Evolutionary conservation across 345 rosid species (phyloP).

Genomic region (Noccaea caerulescens): DNA sequence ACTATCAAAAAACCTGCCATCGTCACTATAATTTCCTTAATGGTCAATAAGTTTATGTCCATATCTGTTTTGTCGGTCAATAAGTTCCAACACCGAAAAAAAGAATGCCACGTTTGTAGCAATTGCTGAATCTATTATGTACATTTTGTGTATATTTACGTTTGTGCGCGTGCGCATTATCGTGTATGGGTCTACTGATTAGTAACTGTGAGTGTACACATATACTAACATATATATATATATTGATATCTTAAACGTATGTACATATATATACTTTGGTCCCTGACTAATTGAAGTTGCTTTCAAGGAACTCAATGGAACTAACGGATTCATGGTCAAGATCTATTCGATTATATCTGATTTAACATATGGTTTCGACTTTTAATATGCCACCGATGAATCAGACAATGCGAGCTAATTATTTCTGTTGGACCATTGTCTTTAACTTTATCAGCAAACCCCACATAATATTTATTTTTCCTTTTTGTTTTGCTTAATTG

Average conservation of each 20-base stretch:
- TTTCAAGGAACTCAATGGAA: slow-evolving; percentile 23
- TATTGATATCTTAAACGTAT: not conserved
- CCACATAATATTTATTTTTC: slow-evolving; percentile 6
- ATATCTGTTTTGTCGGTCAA: slow-evolving; percentile 30
- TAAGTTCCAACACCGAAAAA: slow-evolving; percentile 7
- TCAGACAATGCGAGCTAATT: slow-evolving; percentile 35
- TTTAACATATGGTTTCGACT: slow-evolving; percentile 21
- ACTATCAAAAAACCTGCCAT: slow-evolving; percentile 11
- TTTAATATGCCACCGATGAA: slow-evolving; percentile 28
- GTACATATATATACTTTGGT: slow-evolving; percentile 12
- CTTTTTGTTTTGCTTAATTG: not conserved
- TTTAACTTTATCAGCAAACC: slow-evolving; percentile 23
- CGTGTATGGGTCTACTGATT: slow-evolving; percentile 27
- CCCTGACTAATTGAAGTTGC: slow-evolving; percentile 23
- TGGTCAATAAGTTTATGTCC: slow-evolving; percentile 25
- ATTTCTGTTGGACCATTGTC: slow-evolving; percentile 30
- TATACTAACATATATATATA: not conserved
- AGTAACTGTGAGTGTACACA: slow-evolving; percentile 10
- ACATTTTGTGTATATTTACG: not conserved
- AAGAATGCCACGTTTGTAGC: slow-evolving; percentile 26
- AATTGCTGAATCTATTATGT: slow-evolving; percentile 3
- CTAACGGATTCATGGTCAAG: slow-evolving; percentile 32
- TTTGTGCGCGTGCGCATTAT: slow-evolving; percentile 32
- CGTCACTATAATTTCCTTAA: slow-evolving; percentile 12
- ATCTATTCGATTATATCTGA: slow-evolving; percentile 10